Evolutionary conservation across 2,329 filamentous ascomycete species (phyloP).

Genomic region (Diplocarpon rosae): DNA sequence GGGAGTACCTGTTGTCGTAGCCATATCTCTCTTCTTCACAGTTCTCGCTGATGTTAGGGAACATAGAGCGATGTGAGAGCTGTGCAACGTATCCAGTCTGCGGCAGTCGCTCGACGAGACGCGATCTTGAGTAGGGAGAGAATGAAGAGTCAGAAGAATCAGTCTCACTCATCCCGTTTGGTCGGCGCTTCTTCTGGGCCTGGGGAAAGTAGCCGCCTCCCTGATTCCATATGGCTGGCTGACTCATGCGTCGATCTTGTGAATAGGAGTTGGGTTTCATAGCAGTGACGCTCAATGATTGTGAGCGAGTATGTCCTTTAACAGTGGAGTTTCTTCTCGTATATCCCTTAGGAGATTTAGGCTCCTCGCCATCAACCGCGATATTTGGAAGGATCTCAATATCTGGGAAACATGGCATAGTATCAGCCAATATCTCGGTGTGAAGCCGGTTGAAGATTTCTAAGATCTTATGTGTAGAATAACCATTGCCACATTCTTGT

Average conservation of each 20-base stretch:
- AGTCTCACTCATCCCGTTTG: slow-evolving; percentile 7
- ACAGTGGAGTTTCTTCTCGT: slow-evolving; percentile 14
- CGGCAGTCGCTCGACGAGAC: slow-evolving; percentile 3
- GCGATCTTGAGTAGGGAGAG: slow-evolving; percentile 1
- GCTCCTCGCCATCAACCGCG: slow-evolving; percentile 20
- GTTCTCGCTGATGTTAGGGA: slow-evolving; percentile 18
- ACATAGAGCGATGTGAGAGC: slow-evolving; percentile 14
- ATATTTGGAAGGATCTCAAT: slow-evolving; percentile 32
- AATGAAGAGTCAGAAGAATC: not conserved
- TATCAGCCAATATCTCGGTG: slow-evolving; percentile 27
- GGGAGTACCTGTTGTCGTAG: slow-evolving; percentile 4
- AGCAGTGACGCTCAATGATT: slow-evolving; percentile 22
- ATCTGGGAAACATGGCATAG: slow-evolving; percentile 29
- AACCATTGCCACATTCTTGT: slow-evolving; percentile 24
- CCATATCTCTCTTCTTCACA: slow-evolving; percentile 11
- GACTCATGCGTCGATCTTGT: slow-evolving; percentile 14
- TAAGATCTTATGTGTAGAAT: slow-evolving; percentile 28
- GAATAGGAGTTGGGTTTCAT: slow-evolving; percentile 10
- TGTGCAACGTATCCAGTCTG: slow-evolving; percentile 10
- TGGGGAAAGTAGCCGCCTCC: slow-evolving; percentile 6
- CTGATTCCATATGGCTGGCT: slow-evolving; percentile 9
- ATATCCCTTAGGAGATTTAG: slow-evolving; percentile 24
- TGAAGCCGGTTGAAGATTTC: slow-evolving; percentile 29
- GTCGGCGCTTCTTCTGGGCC: slow-evolving; percentile 18
- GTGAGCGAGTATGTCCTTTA: slow-evolving; percentile 23